Evolutionary conservation across 352 stramenopile species (phyloP), one percentile per base, ranked within the genome.

Genomic region (Albugo laibachii): DNA sequence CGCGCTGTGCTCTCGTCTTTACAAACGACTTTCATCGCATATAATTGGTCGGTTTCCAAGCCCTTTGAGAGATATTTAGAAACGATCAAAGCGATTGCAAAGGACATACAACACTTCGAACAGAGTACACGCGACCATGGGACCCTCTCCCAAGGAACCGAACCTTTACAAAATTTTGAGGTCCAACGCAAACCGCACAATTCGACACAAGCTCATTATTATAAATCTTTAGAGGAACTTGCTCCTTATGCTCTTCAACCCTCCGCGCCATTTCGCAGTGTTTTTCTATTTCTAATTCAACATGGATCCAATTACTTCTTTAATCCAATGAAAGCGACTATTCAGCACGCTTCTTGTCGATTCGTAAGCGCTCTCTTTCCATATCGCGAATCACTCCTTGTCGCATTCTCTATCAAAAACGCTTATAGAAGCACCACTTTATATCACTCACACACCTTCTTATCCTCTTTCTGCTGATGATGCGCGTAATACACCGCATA

Each of bases 401-500:
- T 10, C 24, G 24, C 24, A 31, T 31, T 31, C 24, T 31, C 24
- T 31, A 31, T 31, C 24, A 31, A 3, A 31, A 31, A 3, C 24
- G 24, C 24, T 31, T 31, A 31, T 31, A 31, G 8, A 31, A 3
- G 24, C 24, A 31, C 24, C 24, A 31, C 24, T 31, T 31, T 10
- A 31, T 31, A 3, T 8, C 24, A 10, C 3, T 31, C 36, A 50
- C 58, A 20, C 21, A 87, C 71, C 68, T 84, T 57, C 50, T 84
- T 87, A 46, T 84, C 71, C 6, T 53, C 55, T 35, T 59, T 55
- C 44, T 87, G 75, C 62, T 87, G 75, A 53, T 82, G 47, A 57
- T 87, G 75, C n/a, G 75, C 75, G 37, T 80, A 87, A 48, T 71
- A 87, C 24, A 87, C 61, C 18, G 69, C 60, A 57, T 71, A 82